These are phyloP conservation scores for Durusdinium trenchii DNA, from an alignment of 73 alveolate species.

Conservation along the genomic window DNA sequence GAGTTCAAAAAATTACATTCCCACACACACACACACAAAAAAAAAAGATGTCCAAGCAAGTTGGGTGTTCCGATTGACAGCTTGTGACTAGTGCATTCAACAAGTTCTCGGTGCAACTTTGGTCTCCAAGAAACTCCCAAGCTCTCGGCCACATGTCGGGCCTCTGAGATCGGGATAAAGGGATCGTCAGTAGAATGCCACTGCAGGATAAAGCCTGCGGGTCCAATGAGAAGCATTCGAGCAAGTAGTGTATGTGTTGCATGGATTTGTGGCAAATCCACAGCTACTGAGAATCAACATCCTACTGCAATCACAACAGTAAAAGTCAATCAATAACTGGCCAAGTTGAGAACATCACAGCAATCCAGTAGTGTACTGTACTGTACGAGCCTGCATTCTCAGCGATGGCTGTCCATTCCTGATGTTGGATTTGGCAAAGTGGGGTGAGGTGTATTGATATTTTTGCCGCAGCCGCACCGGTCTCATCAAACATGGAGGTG, in stretches of 20 bases:
- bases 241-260: background rate
- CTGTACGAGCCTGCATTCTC: conserved; percentile 38
- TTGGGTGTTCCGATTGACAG: too few species aligned
- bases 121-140: conserved; percentile 26
- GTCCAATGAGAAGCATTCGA: too few species aligned
- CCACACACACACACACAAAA: too few species aligned
- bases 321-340: background rate
- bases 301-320: background rate
- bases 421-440: too few species aligned
- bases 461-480: too few species aligned
- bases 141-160: conserved; percentile 49
- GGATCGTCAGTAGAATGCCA: conserved; percentile 51
- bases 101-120: too few species aligned
- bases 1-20: too few species aligned
- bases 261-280: background rate
- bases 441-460: too few species aligned
- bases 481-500: too few species aligned
- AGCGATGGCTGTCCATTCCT: conserved; percentile 11
- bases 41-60: too few species aligned
- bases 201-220: conserved; percentile 39
- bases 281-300: background rate
- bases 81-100: too few species aligned
- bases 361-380: background rate
- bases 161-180: conserved; percentile 41
- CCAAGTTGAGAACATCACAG: background rate